Evolutionary conservation across 179 eudicot species (phyloP), one percentile per base, ranked within the genome.

Genomic region (Beta lomatogona): DNA sequence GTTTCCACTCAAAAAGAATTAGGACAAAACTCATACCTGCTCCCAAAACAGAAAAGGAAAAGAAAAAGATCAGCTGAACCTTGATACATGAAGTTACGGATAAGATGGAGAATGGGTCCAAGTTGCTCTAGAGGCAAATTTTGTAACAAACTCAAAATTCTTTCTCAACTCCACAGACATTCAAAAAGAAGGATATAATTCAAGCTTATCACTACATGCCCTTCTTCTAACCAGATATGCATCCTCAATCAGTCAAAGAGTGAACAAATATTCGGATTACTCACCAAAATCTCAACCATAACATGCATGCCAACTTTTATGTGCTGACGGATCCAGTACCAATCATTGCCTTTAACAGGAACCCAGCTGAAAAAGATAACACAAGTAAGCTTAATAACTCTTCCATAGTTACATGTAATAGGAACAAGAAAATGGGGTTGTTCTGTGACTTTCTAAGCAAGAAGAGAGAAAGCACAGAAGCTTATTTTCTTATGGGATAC

Each of bases 311-410:
- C 98, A 77, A 96, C 96, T 92, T 96, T 92, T 55, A 96, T 96
- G 83, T 96, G 92, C 82, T 94, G 99, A 36, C 99, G 98, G 77
- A 96, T 93, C 99, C 99, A 96, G 86, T 86, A 96, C 99, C 99
- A 96, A 85, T 96, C 99, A 86, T 94, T 96, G 41, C 93, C 91
- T 78, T 90, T 94, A 70, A 96, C 93, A 52, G 99, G 98, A 78
- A 96, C 96, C 98, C 96, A 96, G 89, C 99, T 96, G 91, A 83
- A 88, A 87, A 21, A 45, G 63, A 88, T 75, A 22, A 45, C 60
- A 75, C 68, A 67, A 19, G 64, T 65, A 59, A 77, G 77, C 12
- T 41, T n/a, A 71, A 18, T 55, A 14, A 60, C 53, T 48, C 8
- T 48, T 6, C 8, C 9, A 63, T 3, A 8, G 13, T 63, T 21